Conservation (phyloP, 345 rosid genomes). For the Salix udensis region DNA sequence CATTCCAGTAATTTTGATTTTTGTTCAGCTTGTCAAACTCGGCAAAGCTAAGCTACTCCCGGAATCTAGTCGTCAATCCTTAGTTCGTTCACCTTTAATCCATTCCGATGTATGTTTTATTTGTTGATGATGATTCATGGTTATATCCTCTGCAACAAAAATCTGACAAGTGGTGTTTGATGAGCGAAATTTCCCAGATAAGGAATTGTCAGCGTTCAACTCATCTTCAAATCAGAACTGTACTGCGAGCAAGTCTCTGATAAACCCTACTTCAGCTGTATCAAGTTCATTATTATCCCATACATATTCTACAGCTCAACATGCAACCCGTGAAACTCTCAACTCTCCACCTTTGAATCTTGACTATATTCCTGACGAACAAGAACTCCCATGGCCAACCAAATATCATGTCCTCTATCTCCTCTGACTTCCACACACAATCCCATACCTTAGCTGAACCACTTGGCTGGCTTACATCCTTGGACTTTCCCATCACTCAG, state of each 20-base stretch:
- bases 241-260: not conserved
- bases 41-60: too few relatives aligned
- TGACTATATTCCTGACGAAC: too few relatives aligned
- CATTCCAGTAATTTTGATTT: too few relatives aligned
- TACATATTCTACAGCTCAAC: accelerated
- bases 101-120: too few relatives aligned
- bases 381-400: too few relatives aligned
- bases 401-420: too few relatives aligned
- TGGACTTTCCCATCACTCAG: not conserved
- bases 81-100: not conserved
- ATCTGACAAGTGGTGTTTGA: not conserved
- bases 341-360: too few relatives aligned
- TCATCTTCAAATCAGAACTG: too few relatives aligned
- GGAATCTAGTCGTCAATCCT: not conserved
- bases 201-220: not conserved
- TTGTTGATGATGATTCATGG: not conserved
- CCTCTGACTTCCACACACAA: not conserved
- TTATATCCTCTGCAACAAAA: not conserved
- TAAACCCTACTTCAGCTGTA: not conserved
- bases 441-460: accelerated
- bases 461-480: too few relatives aligned
- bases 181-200: too few relatives aligned
- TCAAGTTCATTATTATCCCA: not conserved
- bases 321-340: not conserved
- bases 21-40: too few relatives aligned